Evolutionary conservation across 2,329 filamentous ascomycete species (phyloP), one percentile per base, ranked within the genome.

Genomic region (Penicillium sp.): DNA sequence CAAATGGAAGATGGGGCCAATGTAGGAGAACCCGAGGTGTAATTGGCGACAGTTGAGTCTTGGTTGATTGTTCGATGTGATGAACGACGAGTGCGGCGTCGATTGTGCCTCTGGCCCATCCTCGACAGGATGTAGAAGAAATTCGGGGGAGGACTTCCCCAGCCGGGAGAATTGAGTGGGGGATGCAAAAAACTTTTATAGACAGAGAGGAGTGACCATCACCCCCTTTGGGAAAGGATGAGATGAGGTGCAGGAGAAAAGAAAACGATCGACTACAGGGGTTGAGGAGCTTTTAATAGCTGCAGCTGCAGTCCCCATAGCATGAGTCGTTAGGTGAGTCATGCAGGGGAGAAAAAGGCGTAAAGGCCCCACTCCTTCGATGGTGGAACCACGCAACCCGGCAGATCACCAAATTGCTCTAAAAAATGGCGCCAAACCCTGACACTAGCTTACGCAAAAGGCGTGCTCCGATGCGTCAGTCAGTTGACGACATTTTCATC

Each of bases 31-130:
- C 29, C 44, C 10, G 58, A 43, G 39, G 37, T 13, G n/a, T 57
- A 53, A 48, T 27, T 33, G 49, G 59, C 44, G 24, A 49, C 33
- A 35, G 58, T 24, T 27, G 19, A 21, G 13, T 33, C 53, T 58
- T 55, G 60, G 51, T 52, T 55, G 49, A 58, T 65, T 60, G 52
- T 65, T 62, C 68, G 66, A 58, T 74, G 71, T 63, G 71, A 72
- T 56, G 72, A 74, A 59, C 74, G 74, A 60, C 77, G 73, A 58
- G 74, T 77, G 50, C 76, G 75, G 60, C 77, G 74, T 70, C 77
- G 71, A 59, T 79, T 79, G 61, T 79, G 77, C 62, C 76, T 76
- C 63, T 79, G 77, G 66, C 77, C 76, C 77, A 79, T 79, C 60
- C 65, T 72, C 58, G 19, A 51, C 16, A 54, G 22, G 52, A 24